These are phyloP conservation scores for Cladobotryum mycophilum DNA, from an alignment of 2,329 filamentous ascomycete species.

Conservation along the genomic window DNA sequence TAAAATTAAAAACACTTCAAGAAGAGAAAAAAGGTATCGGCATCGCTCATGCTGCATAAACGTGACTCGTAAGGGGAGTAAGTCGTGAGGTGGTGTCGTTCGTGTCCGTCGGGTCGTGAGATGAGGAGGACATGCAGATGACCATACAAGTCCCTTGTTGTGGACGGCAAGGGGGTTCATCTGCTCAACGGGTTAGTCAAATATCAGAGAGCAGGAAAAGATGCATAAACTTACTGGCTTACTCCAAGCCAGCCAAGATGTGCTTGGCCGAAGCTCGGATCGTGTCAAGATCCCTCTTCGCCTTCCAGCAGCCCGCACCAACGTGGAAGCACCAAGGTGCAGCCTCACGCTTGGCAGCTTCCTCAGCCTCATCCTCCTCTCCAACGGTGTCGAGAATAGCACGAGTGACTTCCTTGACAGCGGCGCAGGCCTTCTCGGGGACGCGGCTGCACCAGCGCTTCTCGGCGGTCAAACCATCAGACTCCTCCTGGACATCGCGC, in stretches of 20 bases:
- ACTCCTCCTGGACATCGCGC: conserved; percentile 29
- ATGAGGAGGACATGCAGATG: too few species aligned
- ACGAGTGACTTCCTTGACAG: conserved; percentile 31
- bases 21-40: neutral
- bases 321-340: conserved; percentile 2
- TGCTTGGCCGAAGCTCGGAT: conserved; percentile 8
- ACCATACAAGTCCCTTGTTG: too few species aligned
- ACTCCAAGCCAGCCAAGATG: conserved; percentile 5
- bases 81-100: neutral
- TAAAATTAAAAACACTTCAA: neutral
- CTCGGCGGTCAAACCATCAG: conserved; percentile 3
- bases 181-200: too few species aligned
- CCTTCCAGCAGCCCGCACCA: conserved; percentile 31
- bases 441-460: conserved; percentile 22
- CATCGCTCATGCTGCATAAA: conserved; percentile 2
- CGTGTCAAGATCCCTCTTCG: conserved; percentile 19
- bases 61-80: neutral
- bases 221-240: neutral
- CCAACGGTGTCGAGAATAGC: conserved; percentile 27
- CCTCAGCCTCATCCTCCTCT: conserved; percentile 9
- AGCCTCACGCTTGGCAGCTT: neutral
- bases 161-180: too few species aligned
- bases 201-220: neutral
- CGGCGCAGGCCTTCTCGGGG: conserved; percentile 24
- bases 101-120: too few species aligned